Percentiles rank a stretch among this genome's conserved stretches.
These are phyloP conservation scores for Boletus eberwhitei DNA, from an alignment of 768 basidiomycete genomes.

Conservation along the genomic window DNA sequence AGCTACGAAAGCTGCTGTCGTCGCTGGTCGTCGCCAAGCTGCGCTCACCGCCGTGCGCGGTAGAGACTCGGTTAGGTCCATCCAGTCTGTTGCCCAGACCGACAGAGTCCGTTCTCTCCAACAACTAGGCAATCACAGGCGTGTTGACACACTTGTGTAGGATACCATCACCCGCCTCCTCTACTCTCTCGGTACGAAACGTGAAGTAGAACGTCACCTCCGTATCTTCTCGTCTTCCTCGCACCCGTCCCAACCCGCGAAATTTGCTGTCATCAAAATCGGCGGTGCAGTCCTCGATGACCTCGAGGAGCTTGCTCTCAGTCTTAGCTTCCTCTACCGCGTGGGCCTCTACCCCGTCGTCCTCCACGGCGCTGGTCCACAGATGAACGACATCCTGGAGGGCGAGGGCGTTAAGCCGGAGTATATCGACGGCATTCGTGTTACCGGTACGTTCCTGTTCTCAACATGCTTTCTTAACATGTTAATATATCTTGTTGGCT, in stretches of 20 bases:
- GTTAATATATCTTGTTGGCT: not conserved
- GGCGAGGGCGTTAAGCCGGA: slow-evolving; percentile 91
- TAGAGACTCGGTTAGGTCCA: slow-evolving; percentile 37
- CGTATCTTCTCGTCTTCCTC: slow-evolving; percentile 97
- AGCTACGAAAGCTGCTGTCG: slow-evolving; percentile 45
- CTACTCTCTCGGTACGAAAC: slow-evolving; percentile 95
- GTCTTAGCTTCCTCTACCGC: slow-evolving; percentile 93
- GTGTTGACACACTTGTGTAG: slow-evolving; percentile 38
- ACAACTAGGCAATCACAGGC: not conserved
- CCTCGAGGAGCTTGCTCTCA: slow-evolving; percentile 90
- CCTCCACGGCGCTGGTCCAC: slow-evolving; percentile 94
- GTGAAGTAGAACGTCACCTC: slow-evolving; percentile 97
- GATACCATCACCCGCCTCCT: slow-evolving; percentile 96
- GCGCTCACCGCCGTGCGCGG: slow-evolving; percentile 40
- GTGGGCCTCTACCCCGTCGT: slow-evolving; percentile 98
- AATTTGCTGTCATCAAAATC: slow-evolving; percentile 97
- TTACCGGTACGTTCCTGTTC: slow-evolving; percentile 65
- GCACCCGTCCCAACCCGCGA: slow-evolving; percentile 84
- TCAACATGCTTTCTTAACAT: not conserved
- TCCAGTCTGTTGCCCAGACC: slow-evolving; percentile 68
- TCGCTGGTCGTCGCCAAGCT: slow-evolving; percentile 42
- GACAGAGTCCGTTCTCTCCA: slow-evolving; percentile 53
- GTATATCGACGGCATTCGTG: slow-evolving; percentile 96
- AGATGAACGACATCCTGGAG: slow-evolving; percentile 92
- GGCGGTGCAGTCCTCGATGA: slow-evolving; percentile 94